Conservation (phyloP, 192 early-diverging fungal genomes). For the Gigaspora rosea region DNA sequence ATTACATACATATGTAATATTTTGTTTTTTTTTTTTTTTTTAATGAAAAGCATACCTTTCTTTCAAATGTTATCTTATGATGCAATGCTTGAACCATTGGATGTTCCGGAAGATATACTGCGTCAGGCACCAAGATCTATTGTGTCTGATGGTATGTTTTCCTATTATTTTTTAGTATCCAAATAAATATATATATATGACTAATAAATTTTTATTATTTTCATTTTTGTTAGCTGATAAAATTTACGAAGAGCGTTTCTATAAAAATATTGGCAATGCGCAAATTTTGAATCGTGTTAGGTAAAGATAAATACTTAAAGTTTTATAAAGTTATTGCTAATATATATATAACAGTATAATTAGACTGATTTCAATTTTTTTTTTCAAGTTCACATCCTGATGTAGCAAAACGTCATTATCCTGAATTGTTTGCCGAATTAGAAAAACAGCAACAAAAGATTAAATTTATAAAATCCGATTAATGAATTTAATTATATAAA, state of each 20-base stretch:
- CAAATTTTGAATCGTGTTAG: no score
- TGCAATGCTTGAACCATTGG: background rate
- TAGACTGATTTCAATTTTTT: background rate
- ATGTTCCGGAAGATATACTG: background rate
- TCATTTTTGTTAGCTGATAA: background rate
- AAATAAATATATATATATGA: background rate
- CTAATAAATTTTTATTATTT: background rate
- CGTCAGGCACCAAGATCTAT: background rate
- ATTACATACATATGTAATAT: background rate
- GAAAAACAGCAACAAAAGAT: background rate
- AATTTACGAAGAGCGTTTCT: no score
- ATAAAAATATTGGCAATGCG: no score
- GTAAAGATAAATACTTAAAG: no score
- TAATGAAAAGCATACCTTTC: background rate
- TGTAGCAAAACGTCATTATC: background rate
- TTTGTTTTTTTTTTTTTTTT: background rate
- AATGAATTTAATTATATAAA: no score
- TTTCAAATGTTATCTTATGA: background rate
- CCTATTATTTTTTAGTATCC: background rate
- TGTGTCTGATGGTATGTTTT: background rate
- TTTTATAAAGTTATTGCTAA: no score
- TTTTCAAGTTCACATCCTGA: background rate
- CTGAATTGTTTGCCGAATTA: background rate
- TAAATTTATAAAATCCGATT: no score
- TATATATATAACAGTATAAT: background rate